Evolutionary conservation across 768 basidiomycete species (phyloP), one percentile per base, ranked within the genome.

Genomic region (Phaffia tasmanica): DNA sequence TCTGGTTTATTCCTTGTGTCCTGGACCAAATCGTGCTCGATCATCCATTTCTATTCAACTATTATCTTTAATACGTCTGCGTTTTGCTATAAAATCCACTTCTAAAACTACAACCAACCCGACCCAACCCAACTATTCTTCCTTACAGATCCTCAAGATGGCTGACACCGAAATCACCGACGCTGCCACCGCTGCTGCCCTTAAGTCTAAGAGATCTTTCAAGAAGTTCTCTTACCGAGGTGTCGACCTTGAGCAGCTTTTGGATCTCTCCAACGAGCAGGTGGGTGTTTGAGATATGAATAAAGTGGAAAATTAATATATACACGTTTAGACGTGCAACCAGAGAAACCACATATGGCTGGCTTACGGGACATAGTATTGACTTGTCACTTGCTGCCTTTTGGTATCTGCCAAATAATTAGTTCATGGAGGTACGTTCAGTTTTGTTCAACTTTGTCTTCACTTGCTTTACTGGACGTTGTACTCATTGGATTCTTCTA

Each of bases 171-270:
- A 79, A 65, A 81, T 91, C 73, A 94, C 93, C 79, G 92, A 95
- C 79, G 90, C 92, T 75, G 79, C 85, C 78, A 79, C 89, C 78
- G 95, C 94, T 74, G 93, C 93, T 70, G 94, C 93, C 78, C 83
- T 94, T 81, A 95, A 95, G 87, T 93, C 92, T 83, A 92, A 86
- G 85, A 82, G 95, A 76, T 93, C 91, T 67, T 98, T 98, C 88
- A 88, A 90, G 76, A 97, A 94, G 74, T 98, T 94, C 83, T 89
- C 89, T 47, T 99, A 92, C 85, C 88, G 95, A 75, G 95, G 95
- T 73, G 80, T 99, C 74, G 93, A 94, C 83, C 88, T 99, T 73
- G 92, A 97, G 78, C 91, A 95, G 80, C 89, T 98, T 77, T 81
- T 99, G 73, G 95, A 99, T 78, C 78, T 99, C 81, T 84, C 79